Evolutionary conservation across 2,329 filamentous ascomycete species (phyloP), one percentile per base, ranked within the genome.

Genomic region (Penicillium freii): DNA sequence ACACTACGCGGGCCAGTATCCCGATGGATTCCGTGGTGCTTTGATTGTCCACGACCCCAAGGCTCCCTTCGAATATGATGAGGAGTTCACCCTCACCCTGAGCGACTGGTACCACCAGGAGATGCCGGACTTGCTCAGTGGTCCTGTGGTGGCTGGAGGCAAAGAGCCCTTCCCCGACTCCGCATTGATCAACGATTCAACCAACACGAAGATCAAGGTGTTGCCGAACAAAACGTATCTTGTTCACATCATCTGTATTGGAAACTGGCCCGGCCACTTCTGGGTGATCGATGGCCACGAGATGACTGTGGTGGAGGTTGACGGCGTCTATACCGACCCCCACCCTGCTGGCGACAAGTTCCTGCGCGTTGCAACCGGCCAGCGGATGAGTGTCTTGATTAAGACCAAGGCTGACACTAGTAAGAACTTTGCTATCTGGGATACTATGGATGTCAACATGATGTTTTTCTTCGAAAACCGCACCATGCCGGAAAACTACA

Each of bases 61-160:
- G 0, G 77, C 78, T n/a, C 86, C 86, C 0, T 87, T 84, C 70
- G 69, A 82, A 21, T 86, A 84, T 56, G 84, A 89, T 50, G 80
- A 88, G 56, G 87, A 90, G 72, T 67, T 86, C 25, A 76, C 87
- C 8, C 66, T 91, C 27, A 87, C 85, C 0, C 75, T 90, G 19
- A 87, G 85, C 0, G 88, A 91, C 71, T 86, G 87, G 87, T 90
- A 91, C 65, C 87, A 91, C 57, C 74, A 81, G 23, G 74, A 84
- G 64, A 83, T 84, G 75, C 74, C 76, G 0, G 68, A 68, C 2
- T 72, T 85, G 3, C 73, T 82, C 45, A 68, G 73, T 3, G 56
- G 43, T 60, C 69, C 82, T 44, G 79, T 74, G 50, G 62, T 76
- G 40, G 68, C 77, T 6, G 77, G 75, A n/a, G 84, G 83, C 10